Conservation (phyloP, 129 eudicot genomes). For the Flaveria bidentis region DNA sequence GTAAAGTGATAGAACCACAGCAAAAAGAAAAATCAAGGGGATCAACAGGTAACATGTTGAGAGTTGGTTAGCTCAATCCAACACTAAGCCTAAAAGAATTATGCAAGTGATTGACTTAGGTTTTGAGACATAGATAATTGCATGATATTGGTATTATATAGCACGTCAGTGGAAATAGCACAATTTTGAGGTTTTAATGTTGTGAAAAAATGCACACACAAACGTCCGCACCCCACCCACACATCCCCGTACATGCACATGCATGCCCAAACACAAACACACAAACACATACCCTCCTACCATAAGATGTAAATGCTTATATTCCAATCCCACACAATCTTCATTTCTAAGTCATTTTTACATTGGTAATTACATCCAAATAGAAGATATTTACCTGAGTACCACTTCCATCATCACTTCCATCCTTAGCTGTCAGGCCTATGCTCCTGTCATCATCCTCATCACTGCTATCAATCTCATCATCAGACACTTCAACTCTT, state of each 20-base stretch:
- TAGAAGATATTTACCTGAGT: constrained; percentile 43
- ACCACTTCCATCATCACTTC: constrained; percentile 80
- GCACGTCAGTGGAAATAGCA: background rate
- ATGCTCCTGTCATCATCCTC: constrained; percentile 56
- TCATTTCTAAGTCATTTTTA: background rate
- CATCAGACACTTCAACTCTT: constrained; percentile 50
- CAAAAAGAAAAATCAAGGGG: no score
- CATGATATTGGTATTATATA: background rate
- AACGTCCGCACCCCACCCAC: background rate
- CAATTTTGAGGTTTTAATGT: background rate
- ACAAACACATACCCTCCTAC: background rate
- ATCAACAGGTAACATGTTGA: background rate
- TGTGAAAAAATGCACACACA: background rate
- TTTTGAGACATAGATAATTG: background rate
- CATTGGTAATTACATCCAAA: no score
- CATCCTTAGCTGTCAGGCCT: constrained; percentile 50
- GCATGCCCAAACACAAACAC: background rate
- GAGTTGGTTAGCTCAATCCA: background rate
- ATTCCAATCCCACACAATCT: background rate
- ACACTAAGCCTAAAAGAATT: background rate
- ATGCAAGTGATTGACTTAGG: background rate
- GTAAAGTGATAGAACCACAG: background rate
- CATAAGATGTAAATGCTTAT: constrained; percentile 12
- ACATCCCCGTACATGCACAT: background rate
- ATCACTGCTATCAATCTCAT: constrained; percentile 42